Base-by-base conservation (phyloP, 345 rosid genomes). In the Heritiera fomes region DNA sequence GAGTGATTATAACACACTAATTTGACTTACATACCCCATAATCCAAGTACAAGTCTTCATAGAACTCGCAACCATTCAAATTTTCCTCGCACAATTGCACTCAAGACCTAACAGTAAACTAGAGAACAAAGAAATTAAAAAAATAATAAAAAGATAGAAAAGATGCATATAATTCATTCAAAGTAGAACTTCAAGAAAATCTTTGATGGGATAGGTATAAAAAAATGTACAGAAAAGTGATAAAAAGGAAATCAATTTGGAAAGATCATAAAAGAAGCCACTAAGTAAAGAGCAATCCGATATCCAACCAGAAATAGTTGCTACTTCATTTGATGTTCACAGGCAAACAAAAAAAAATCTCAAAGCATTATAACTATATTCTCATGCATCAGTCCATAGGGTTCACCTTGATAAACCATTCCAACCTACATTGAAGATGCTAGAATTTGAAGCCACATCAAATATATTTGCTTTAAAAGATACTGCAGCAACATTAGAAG, bases 401-500 rank as follows among this genome's bases (percentile, higher is more conserved):
- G 50, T 60, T 83, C 79, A 93, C 98, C 98, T 90, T 79, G 91
- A 85, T 59, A 89, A 82, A 77, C 85, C 87, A 80, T 84, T 82
- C 79, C 50, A 77, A 80, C 86, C 91, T 76, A 71, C 79, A 71
- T 80, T 87, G 75, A 83, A 88, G 75, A 78, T 50, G 79, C 83
- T 89, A 43, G 85, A 78, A 75, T 84, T 82, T 68, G 86, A 85
- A 79, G 92, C 85, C 86, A 87, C 71, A 77, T 92, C 92, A 83
- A 96, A 92, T 75, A 94, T 81, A 84, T 90, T 82, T 76, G 88
- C 77, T 84, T 86, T 93, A 80, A 90, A 53, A 72, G 81, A 87
- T 67, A 23, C 28, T 23, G 28, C 87, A 73, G 89, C 92, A 77
- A 94, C 89, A 78, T 77, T 80, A 83, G 97, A 87, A 14, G 98